These are phyloP conservation scores for Ceratobasidium theobromae DNA, from an alignment of 1,284 basidiomycete species.

Conservation along the genomic window DNA sequence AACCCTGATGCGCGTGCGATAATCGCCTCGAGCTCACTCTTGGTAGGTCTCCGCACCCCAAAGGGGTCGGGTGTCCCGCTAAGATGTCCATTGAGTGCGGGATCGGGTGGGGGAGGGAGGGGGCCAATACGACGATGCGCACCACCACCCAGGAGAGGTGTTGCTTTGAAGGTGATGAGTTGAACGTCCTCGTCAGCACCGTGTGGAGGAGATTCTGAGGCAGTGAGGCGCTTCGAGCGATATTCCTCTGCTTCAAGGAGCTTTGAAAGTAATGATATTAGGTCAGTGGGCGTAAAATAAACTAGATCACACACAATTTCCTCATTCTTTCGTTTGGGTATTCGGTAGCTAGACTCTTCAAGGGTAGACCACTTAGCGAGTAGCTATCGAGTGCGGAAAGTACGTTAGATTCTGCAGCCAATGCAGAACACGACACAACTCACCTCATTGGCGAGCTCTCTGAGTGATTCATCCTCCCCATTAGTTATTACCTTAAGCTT, in stretches of 20 bases:
- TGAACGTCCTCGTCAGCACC: slow-evolving; percentile 39
- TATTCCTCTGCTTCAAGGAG: slow-evolving; percentile 27
- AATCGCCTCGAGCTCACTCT: slow-evolving; percentile 45
- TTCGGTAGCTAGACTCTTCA: slow-evolving; percentile 71
- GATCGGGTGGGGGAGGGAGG: slow-evolving; percentile 33
- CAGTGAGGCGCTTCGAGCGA: slow-evolving; percentile 19
- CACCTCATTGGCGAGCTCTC: slow-evolving; percentile 61
- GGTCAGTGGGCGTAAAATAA: background rate
- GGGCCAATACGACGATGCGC: slow-evolving; percentile 34
- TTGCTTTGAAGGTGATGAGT: slow-evolving; percentile 25
- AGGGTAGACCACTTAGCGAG: slow-evolving; percentile 74
- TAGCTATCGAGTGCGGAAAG: slow-evolving; percentile 48
- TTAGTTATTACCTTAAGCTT: slow-evolving; percentile 60
- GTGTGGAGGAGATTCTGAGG: slow-evolving; percentile 28
- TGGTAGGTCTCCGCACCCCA: slow-evolving; percentile 33
- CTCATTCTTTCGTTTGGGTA: slow-evolving; percentile 66
- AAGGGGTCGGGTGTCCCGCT: slow-evolving; percentile 15
- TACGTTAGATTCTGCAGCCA: background rate
- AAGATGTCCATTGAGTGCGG: slow-evolving; percentile 1
- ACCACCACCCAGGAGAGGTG: slow-evolving; percentile 25
- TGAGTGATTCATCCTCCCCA: slow-evolving; percentile 59
- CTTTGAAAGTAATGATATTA: background rate
- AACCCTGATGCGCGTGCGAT: slow-evolving; percentile 40
- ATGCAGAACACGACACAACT: slow-evolving; percentile 32
- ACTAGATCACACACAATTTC: slow-evolving; percentile 15